Evolutionary conservation across 2,329 filamentous ascomycete species (phyloP).

Genomic region (Trichoderma citrinoviride): DNA sequence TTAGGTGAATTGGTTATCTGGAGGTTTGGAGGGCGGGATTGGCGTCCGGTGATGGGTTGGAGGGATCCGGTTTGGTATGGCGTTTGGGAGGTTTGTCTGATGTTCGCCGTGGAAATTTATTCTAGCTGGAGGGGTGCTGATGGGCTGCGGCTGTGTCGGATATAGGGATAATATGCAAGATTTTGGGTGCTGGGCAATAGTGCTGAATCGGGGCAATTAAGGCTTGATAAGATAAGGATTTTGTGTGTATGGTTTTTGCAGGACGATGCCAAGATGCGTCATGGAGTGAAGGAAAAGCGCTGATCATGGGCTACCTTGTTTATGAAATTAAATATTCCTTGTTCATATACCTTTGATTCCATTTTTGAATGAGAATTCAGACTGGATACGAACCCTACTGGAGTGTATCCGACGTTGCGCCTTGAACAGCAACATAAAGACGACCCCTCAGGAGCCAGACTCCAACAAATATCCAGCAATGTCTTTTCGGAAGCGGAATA

Average conservation of each 20-base stretch:
- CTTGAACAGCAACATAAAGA: too few species aligned
- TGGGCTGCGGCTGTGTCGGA: background rate
- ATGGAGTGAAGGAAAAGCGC: background rate
- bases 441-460: background rate
- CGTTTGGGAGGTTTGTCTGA: background rate
- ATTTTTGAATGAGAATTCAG: background rate
- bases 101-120: constrained; percentile 10
- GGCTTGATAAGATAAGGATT: background rate
- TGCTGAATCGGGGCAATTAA: constrained; percentile 1
- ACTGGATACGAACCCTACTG: too few species aligned
- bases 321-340: too few species aligned
- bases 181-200: background rate
- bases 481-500: constrained; percentile 59
- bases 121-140: constrained; percentile 6
- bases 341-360: background rate
- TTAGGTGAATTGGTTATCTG: too few species aligned
- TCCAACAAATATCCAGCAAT: constrained; percentile 39
- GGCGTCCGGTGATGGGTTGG: background rate
- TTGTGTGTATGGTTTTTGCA: background rate
- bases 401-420: too few species aligned
- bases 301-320: background rate
- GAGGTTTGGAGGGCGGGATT: background rate
- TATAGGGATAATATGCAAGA: background rate
- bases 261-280: background rate
- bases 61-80: background rate